Base-by-base conservation (phyloP, 495 filamentous ascomycete species). In the Xylaria bambusicola region DNA sequence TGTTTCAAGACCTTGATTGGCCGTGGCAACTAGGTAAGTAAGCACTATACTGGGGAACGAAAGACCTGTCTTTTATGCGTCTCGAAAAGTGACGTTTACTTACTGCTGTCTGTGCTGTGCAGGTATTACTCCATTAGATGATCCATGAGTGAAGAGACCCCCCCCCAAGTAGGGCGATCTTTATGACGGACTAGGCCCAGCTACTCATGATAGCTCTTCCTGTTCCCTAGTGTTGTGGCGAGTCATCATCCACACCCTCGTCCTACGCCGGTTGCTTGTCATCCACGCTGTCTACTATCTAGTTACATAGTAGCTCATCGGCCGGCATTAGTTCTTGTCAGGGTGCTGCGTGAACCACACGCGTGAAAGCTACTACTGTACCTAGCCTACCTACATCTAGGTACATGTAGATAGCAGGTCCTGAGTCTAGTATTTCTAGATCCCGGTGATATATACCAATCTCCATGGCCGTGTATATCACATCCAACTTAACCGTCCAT, bases 81-180 rank as follows among this genome's bases (percentile, higher is more conserved):
- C 50, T 52, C 35, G 50, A 52, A 21, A 9, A 52, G 21, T n/a
- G 21, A 21, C 2, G 20, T 26, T 21, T 52, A n/a, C n/a, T n/a
- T n/a, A n/a, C n/a, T n/a, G n/a, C n/a, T n/a, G 35, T 52, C 50
- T 12, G 50, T 52, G 50, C 50, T 33, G 23, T 54, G 24, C 38
- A 44, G 52, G 3, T 27, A 38, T 23, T 38, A 54, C 23, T 44
- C 23, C 52, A 31, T 54, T 10, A n/a, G n/a, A n/a, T 12, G 8
- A 18, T 31, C 12, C 50, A 42, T 53, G 17, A 41, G 33, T 17
- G 3, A n/a, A n/a, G n/a, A n/a, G n/a, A n/a, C 10, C 6, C 13
- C 24, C 26, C 40, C 10, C 10, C 38, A 7, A 41, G 50, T 27
- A 20, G 10, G 5, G 18, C 0, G 10, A 26, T 13, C 13, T 5